phyloP scores from a whole-genome alignment of 805 yeast genomes.

The Naumovozyma baii region DNA sequence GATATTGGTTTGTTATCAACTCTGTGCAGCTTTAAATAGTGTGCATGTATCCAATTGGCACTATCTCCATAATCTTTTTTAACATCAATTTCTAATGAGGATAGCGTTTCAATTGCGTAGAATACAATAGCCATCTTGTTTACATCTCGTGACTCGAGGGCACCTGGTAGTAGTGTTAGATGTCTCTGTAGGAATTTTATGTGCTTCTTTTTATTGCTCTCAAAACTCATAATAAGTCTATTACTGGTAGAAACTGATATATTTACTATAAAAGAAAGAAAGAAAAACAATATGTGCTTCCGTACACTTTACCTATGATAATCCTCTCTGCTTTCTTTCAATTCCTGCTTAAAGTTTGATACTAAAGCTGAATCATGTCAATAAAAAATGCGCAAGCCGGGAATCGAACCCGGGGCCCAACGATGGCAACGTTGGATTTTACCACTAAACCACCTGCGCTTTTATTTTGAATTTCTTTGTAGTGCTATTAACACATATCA shows the following conservation, averaged over 20 bases:
- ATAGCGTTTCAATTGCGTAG: slow-evolving; percentile 52
- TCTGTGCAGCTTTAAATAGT: slow-evolving; percentile 27
- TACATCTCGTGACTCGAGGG: slow-evolving; percentile 54
- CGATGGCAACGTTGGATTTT: slow-evolving; percentile 1
- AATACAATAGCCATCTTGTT: slow-evolving; percentile 61
- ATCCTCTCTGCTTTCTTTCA: background rate
- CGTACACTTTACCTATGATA: too few species aligned
- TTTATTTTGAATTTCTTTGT: too few species aligned
- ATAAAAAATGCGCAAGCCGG: slow-evolving; percentile 23
- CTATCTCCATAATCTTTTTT: slow-evolving; percentile 19
- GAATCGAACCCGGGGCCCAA: slow-evolving; percentile 29
- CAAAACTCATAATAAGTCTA: slow-evolving; percentile 1
- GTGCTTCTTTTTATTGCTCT: slow-evolving; percentile 19
- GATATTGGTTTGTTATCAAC: slow-evolving; percentile 17
- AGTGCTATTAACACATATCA: too few species aligned
- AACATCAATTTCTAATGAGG: slow-evolving; percentile 23
- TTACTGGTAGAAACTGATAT: background rate
- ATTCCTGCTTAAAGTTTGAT: background rate
- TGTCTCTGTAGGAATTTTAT: slow-evolving; percentile 41
- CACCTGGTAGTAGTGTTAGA: slow-evolving; percentile 43
- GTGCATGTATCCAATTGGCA: slow-evolving; percentile 22
- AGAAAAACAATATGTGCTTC: too few species aligned
- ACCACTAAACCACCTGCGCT: slow-evolving; percentile 1
- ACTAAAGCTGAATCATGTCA: background rate
- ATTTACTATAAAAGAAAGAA: background rate